A percentile compares a stretch with the other conserved stretches of the same genome.
phyloP scores from a whole-genome alignment of 140 eudicot genomes.

The Stevia rebaudiana region DNA sequence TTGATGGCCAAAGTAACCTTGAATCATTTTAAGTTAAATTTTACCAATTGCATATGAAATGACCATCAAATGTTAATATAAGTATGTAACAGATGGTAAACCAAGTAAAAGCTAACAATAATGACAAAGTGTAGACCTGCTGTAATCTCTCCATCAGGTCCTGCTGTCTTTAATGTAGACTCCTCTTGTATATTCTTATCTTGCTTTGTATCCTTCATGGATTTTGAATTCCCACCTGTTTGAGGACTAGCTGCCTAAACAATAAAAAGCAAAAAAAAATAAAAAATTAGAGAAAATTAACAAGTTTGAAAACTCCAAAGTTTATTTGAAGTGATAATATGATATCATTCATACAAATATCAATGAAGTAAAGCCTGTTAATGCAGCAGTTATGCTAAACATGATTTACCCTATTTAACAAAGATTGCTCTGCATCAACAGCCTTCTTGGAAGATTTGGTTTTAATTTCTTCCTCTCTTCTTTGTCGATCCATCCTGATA shows the following conservation, averaged over 20 bases:
- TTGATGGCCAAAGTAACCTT: no score
- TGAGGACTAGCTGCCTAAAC: constrained; percentile 87
- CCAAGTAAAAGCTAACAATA: not conserved
- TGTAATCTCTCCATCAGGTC: constrained; percentile 94
- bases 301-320: not conserved
- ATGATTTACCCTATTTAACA: constrained; percentile 65
- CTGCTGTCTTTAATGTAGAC: constrained; percentile 75
- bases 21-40: no score
- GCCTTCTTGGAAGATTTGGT: constrained; percentile 70
- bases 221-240: constrained; percentile 75
- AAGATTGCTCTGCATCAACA: constrained; percentile 77
- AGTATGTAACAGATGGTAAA: not conserved
- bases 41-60: no score
- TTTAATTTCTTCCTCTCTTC: constrained; percentile 89
- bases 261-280: not conserved
- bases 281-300: not conserved
- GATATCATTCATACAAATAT: not conserved
- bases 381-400: not conserved
- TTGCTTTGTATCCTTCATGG: constrained; percentile 65
- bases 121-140: constrained; percentile 56
- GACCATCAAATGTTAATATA: no score
- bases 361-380: not conserved
- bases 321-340: not conserved
- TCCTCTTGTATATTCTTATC: constrained; percentile 81
- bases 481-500: constrained; percentile 93